phyloP scores from a whole-genome alignment of 139 green algal genomes.

The Yamagishiella unicocca region DNA sequence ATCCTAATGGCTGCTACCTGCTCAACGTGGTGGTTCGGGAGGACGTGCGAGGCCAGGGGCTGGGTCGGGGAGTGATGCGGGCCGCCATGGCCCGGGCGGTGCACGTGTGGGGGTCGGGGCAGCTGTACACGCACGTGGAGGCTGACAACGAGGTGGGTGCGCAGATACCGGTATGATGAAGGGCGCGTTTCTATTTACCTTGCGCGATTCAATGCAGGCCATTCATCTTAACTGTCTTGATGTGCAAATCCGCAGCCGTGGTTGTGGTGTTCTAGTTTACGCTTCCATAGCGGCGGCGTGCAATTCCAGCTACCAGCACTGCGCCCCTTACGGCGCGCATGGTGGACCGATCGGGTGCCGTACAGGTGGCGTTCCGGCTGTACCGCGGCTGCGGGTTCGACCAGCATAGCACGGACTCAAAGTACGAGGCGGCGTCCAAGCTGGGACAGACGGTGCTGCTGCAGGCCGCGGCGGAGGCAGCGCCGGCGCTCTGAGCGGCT shows the following conservation, averaged over 20 bases:
- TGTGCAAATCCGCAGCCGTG: too few species aligned
- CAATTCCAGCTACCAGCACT: too few species aligned
- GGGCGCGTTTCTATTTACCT: too few species aligned
- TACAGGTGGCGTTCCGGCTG: constrained; percentile 58
- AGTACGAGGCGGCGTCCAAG: constrained; percentile 27
- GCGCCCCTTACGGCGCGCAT: too few species aligned
- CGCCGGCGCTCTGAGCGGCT: neutral
- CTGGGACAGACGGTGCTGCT: constrained; percentile 33
- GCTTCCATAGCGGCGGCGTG: too few species aligned
- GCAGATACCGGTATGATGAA: too few species aligned
- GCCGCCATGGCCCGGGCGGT: constrained; percentile 64
- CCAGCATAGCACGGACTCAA: constrained; percentile 40
- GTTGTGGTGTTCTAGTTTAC: too few species aligned
- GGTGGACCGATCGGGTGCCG: too few species aligned
- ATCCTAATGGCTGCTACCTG: constrained; percentile 64
- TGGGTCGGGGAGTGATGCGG: constrained; percentile 64
- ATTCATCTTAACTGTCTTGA: too few species aligned
- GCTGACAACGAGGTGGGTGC: constrained; percentile 67
- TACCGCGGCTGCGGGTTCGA: constrained; percentile 65
- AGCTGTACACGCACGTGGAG: constrained; percentile 71
- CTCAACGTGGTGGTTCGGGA: constrained; percentile 72
- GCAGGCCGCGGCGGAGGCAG: neutral
- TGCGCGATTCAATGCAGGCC: too few species aligned
- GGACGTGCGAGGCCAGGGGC: constrained; percentile 56
- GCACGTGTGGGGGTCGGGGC: constrained; percentile 41